These are phyloP conservation scores for Conticribra weissflogii DNA, from an alignment of 108 stramenopile genomes.

Conservation along the genomic window DNA sequence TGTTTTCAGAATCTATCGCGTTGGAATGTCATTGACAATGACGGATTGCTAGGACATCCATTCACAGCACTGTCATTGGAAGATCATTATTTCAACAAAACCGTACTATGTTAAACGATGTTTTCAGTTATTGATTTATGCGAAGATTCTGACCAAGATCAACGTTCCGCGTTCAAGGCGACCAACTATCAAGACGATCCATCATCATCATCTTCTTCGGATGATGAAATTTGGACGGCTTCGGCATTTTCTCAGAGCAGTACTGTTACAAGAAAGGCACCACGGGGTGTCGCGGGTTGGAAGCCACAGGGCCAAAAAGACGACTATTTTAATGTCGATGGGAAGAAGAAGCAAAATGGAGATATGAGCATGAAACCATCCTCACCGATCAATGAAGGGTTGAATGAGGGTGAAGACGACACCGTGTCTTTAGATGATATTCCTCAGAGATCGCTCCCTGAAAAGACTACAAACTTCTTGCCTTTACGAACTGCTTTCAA, in stretches of 20 bases:
- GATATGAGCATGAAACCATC: slow-evolving; percentile 3
- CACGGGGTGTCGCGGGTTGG: not conserved
- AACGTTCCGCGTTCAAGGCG: not conserved
- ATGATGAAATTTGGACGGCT: slow-evolving; percentile 9
- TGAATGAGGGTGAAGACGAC: slow-evolving; percentile 7
- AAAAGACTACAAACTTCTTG: not conserved
- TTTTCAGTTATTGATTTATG: slow-evolving; percentile 40
- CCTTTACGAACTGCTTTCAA: not conserved
- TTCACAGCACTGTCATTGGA: no score
- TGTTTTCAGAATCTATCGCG: no score
- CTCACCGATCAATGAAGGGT: slow-evolving; percentile 7
- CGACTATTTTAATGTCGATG: not conserved
- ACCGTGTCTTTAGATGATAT: no score
- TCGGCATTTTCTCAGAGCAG: slow-evolving; percentile 7
- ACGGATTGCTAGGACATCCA: no score
- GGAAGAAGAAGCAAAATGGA: not conserved
- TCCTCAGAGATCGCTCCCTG: no score
- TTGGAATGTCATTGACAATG: no score
- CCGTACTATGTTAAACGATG: slow-evolving; percentile 1
- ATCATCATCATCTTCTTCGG: slow-evolving; percentile 28
- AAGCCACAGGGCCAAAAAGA: not conserved
- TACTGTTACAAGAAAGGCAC: not conserved
- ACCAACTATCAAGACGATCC: slow-evolving; percentile 9
- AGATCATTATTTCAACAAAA: no score
- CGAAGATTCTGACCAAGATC: slow-evolving; percentile 24